Base-by-base conservation (phyloP, 352 stramenopile genomes). In the Aphanomyces cochlioides region DNA sequence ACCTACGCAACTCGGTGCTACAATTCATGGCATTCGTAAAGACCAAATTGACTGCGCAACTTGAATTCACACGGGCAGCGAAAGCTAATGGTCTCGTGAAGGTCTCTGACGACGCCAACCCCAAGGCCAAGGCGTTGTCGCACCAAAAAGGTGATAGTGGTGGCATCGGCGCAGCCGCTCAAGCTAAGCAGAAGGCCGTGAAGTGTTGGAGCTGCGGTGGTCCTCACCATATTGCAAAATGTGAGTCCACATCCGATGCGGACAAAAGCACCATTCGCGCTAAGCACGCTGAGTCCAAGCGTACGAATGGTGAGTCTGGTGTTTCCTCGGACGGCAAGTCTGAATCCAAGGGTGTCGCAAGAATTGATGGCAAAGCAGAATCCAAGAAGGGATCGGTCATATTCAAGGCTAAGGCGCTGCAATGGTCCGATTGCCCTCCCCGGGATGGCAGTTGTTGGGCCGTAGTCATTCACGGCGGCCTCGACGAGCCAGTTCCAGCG, bases 1-100 rank as follows among this genome's bases (percentile, higher is more conserved):
- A 53, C n/a, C 45, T 53, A n/a, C 45, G 45, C 45, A 53, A 53
- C n/a, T 53, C 45, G 13, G 45, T 53, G 45, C 45, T 53, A 15
- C 2, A 53, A 19, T 53, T 53, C n/a, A 53, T 53, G 45, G 45
- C n/a, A 19, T 53, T n/a, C 45, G 45, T 53, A 1, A 53, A 53
- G 45, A 53, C 45, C 45, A 53, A n/a, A n/a, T n/a, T n/a, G n/a
- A 53, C 13, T 53, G 2, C 45, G 13, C 45, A 53, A 19, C 45
- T 53, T 1, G 45, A 53, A 53, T 53, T 53, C 45, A 53, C 45
- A 53, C n/a, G 45, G 45, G 45, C 45, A 15, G 45, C 45, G 13
- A 53, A 53, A 53, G 13, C 45, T 53, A 19, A n/a, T 15, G 45
- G 45, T 19, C 45, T 53, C 13, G 45, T 53, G 45, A 53, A 53